Conservation (phyloP, 257 asterid genomes). For the Nicotiana tabacum region DNA sequence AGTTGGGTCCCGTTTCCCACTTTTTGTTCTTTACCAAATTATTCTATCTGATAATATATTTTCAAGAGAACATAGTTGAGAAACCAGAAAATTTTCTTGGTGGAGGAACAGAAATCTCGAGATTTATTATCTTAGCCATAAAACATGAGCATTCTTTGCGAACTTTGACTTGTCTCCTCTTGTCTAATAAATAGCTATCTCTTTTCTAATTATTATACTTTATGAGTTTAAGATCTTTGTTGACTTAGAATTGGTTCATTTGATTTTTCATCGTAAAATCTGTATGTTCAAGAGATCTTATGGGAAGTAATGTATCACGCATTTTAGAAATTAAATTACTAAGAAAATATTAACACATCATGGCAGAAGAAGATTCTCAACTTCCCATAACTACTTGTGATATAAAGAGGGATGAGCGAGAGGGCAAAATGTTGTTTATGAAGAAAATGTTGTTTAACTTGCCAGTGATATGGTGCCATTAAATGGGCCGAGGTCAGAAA, state of each 20-base stretch:
- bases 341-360: neutral
- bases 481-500: neutral
- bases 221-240: neutral
- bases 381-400: neutral
- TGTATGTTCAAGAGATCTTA: neutral
- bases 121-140: neutral
- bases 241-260: neutral
- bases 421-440: neutral
- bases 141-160: neutral
- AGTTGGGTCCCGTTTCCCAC: conserved; percentile 18
- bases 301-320: neutral
- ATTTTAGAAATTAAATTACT: neutral
- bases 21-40: neutral
- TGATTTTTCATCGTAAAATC: neutral
- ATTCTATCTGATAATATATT: conserved; percentile 9
- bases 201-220: neutral
- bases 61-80: neutral
- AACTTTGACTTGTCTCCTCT: neutral
- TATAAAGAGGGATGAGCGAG: neutral
- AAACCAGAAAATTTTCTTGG: conserved; percentile 1
- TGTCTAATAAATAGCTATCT: neutral
- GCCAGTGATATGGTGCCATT: neutral
- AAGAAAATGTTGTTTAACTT: conserved; percentile 5
- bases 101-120: neutral
- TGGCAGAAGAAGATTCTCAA: neutral